These are phyloP conservation scores for Solanum lycopersicoides DNA, from an alignment of 257 asterid species.

Conservation along the genomic window DNA sequence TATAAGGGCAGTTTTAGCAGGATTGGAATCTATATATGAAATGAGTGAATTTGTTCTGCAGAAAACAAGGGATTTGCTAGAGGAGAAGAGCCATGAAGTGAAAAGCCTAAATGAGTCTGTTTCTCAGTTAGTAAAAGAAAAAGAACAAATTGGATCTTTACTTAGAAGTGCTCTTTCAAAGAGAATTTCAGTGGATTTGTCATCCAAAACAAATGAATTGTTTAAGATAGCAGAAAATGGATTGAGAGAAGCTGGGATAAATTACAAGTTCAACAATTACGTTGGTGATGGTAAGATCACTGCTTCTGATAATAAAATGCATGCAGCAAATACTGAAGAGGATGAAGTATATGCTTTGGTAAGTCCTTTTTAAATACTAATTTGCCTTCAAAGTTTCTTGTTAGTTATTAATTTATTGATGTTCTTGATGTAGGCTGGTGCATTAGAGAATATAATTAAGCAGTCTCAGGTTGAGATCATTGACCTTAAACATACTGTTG, in stretches of 20 bases:
- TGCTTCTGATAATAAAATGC: conserved; percentile 30
- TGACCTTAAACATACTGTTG: conserved; percentile 88
- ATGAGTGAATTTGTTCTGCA: conserved; percentile 55
- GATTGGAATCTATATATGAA: conserved; percentile 82
- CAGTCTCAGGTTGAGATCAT: conserved; percentile 96
- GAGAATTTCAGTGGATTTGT: conserved; percentile 65
- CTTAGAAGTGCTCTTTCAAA: conserved; percentile 74
- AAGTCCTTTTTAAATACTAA: conserved; percentile 6
- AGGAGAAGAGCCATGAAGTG: conserved; percentile 56
- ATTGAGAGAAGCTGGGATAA: conserved; percentile 79
- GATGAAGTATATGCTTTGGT: conserved; percentile 93
- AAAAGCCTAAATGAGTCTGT: conserved; percentile 56
- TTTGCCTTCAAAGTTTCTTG: not conserved
- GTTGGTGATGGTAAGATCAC: conserved; percentile 18
- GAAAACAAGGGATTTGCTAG: conserved; percentile 60
- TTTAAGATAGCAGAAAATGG: conserved; percentile 94
- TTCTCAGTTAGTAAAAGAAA: conserved; percentile 66
- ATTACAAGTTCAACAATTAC: conserved; percentile 55
- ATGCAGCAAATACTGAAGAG: conserved; percentile 48
- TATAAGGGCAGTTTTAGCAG: conserved; percentile 74
- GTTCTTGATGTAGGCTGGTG: conserved; percentile 58
- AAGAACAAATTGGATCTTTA: conserved; percentile 84
- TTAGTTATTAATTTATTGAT: conserved; percentile 11
- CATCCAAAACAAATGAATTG: conserved; percentile 73
- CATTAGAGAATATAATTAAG: conserved; percentile 82